Base-by-base conservation (phyloP, 768 basidiomycete genomes). In the Xerocomellus amylosporus region DNA sequence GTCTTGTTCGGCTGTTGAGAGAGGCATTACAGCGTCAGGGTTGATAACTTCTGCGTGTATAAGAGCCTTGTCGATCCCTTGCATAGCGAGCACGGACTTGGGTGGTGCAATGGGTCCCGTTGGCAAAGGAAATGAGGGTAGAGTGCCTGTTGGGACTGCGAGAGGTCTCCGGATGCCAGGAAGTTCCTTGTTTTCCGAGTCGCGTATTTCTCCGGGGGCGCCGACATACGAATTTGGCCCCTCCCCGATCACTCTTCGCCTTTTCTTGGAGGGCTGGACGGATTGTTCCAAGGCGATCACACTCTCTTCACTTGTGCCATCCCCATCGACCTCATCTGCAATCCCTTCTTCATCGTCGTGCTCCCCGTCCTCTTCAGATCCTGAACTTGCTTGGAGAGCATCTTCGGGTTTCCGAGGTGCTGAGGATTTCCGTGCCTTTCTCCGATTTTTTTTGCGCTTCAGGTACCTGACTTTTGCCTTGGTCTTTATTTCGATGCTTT, bases 11-110 rank as follows among this genome's bases (percentile, higher is more conserved):
- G 69, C 59, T 22, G 60, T 54, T 0, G 77, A 74, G 20, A 90
- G 76, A 15, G 79, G 70, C 3, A 79, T 61, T 3, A 75, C 65
- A 5, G 69, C 69, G 2, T 75, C 60, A 17, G 90, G 80, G 50
- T 88, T 76, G 15, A 95, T 80, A 12, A 89, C 58, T 58, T 87
- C 82, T 4, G 91, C 91, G 49, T 80, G 78, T 10, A 87, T 67
- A 5, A 93, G 72, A 24, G 86, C 88, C 62, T 79, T 77, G 69
- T 93, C 90, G 14, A 94, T 75, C 13, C 91, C 90, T 68, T 92
- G 90, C 31, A 87, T 72, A 9, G 85, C 85, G 19, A 93, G 82
- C n/a, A 77, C 74, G 4, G 81, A 75, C 66, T 84, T 84, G 15
- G 88, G 84, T 2, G 90, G 90, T 1, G 85, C 82, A 61, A 83